Evolutionary conservation across 805 yeast genomes (phyloP).

Genomic region (Barnettozyma vustinii): DNA sequence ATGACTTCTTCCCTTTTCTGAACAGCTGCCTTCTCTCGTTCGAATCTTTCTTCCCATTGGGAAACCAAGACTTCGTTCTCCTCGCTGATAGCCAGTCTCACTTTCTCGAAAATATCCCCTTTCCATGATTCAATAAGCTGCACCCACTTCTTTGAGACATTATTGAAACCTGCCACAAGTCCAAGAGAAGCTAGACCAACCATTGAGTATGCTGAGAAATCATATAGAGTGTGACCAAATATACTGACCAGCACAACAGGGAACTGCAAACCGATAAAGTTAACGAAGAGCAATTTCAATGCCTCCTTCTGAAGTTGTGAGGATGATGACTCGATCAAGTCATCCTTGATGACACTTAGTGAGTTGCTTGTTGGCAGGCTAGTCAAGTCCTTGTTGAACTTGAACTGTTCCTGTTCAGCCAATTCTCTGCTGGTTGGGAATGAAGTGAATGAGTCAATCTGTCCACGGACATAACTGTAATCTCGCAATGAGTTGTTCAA

Average conservation of each 20-base stretch:
- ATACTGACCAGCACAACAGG: slow-evolving; percentile 25
- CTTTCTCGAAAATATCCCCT: slow-evolving; percentile 19
- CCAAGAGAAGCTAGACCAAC: slow-evolving; percentile 28
- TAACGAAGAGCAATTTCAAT: slow-evolving; percentile 22
- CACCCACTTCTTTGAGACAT: slow-evolving; percentile 28
- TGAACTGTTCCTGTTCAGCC: neutral
- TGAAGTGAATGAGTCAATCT: slow-evolving; percentile 24
- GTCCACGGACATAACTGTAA: slow-evolving; percentile 29
- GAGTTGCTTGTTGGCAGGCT: slow-evolving; percentile 13
- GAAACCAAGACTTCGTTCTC: slow-evolving; percentile 16
- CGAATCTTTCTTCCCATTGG: slow-evolving; percentile 21
- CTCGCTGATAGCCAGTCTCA: slow-evolving; percentile 18
- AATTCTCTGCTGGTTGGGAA: slow-evolving; percentile 6
- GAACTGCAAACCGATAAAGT: slow-evolving; percentile 28
- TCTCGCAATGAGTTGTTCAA: slow-evolving; percentile 24
- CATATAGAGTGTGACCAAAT: slow-evolving; percentile 26
- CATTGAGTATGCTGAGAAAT: slow-evolving; percentile 29
- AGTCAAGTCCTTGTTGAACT: slow-evolving; percentile 4
- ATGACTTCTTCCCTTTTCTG: slow-evolving; percentile 6
- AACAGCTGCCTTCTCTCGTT: slow-evolving; percentile 11
- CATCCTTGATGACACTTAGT: slow-evolving; percentile 15
- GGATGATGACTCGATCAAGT: slow-evolving; percentile 18
- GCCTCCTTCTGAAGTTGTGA: slow-evolving; percentile 23
- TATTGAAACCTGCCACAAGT: slow-evolving; percentile 26
- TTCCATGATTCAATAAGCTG: slow-evolving; percentile 21